phyloP scores from a whole-genome alignment of 73 alveolate genomes.

The Paramecium octaurelia region DNA sequence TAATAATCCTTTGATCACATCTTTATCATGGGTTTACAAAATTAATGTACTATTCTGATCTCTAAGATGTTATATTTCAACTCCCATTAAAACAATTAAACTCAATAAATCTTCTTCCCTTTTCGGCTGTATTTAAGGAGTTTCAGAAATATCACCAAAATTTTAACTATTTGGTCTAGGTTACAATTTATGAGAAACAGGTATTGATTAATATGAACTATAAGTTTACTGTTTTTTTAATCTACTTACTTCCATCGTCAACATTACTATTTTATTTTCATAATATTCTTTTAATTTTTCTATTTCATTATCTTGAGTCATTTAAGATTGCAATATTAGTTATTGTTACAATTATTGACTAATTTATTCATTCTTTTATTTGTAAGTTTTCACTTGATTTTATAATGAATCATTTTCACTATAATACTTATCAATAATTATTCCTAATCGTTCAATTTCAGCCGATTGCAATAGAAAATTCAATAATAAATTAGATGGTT shows the following conservation, averaged over 20 bases:
- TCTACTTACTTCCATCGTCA: neutral
- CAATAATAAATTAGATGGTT: neutral
- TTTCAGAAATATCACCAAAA: neutral
- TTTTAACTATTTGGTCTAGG: neutral
- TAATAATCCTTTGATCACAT: neutral
- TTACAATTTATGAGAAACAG: neutral
- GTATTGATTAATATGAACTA: neutral
- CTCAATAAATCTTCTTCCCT: conserved; percentile 4
- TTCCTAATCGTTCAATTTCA: conserved; percentile 20
- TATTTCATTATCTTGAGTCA: neutral
- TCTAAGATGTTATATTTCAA: neutral
- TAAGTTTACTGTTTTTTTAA: neutral
- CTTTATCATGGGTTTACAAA: neutral
- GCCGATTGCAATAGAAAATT: neutral
- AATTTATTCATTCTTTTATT: neutral
- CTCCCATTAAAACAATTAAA: conserved; percentile 18
- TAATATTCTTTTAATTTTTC: conserved; percentile 7
- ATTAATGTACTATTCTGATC: neutral
- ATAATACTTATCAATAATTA: neutral
- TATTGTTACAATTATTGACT: neutral
- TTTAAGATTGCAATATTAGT: neutral
- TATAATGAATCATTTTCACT: neutral
- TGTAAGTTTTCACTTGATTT: neutral
- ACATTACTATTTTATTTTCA: conserved; percentile 35
- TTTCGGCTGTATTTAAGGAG: neutral